A percentile compares a stretch with the other conserved stretches of the same genome.
Evolutionary conservation across 75 land plant species (phyloP).

Genomic region (Pinus taeda): DNA sequence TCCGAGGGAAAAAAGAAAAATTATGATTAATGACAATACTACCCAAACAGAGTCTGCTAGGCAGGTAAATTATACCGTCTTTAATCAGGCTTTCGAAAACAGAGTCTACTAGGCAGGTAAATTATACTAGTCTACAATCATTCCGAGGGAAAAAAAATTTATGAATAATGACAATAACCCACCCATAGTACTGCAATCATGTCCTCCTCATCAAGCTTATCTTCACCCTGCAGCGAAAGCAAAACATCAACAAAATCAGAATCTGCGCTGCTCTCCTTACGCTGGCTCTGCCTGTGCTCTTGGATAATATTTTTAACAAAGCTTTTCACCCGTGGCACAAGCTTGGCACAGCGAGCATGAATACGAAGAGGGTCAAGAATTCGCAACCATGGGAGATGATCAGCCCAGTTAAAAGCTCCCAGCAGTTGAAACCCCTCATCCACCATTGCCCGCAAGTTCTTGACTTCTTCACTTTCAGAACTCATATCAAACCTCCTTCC

Average conservation of each 20-base stretch:
- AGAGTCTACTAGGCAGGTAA: too few relatives aligned
- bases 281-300: constrained; percentile 26
- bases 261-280: background rate
- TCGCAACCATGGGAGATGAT: constrained; percentile 47
- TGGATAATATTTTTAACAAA: constrained; percentile 61
- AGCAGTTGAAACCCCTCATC: constrained; percentile 73
- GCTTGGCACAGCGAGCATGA: constrained; percentile 44
- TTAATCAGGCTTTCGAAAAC: too few relatives aligned
- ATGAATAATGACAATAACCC: constrained; percentile 1
- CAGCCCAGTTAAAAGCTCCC: constrained; percentile 72
- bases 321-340: constrained; percentile 58
- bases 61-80: too few relatives aligned
- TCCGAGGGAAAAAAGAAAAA: too few relatives aligned
- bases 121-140: too few relatives aligned
- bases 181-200: constrained; percentile 87
- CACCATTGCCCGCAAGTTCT: constrained; percentile 40
- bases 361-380: constrained; percentile 52
- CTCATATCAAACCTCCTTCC: constrained; percentile 42
- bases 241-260: constrained; percentile 77
- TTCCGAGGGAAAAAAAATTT: background rate
- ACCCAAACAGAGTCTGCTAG: too few relatives aligned
- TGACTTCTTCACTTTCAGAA: constrained; percentile 13
- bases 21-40: background rate
- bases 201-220: constrained; percentile 64
- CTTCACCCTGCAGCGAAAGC: constrained; percentile 47